phyloP scores from a whole-genome alignment of 805 yeast genomes.

The Lipomyces yamanashiensis region DNA sequence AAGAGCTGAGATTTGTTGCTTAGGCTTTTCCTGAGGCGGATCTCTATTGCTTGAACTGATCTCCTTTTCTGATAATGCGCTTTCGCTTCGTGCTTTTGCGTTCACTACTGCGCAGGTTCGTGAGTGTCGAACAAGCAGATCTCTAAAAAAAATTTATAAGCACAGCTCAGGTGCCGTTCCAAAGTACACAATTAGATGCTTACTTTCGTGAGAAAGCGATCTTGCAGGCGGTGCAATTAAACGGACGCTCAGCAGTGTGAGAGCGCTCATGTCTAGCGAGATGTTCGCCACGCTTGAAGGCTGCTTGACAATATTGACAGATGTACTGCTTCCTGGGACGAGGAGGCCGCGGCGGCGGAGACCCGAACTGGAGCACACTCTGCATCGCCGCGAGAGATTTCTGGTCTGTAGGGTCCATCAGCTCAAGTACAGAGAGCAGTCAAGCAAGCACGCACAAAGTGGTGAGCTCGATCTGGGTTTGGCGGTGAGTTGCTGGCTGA shows the following conservation, averaged over 20 bases:
- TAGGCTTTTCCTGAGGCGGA: no score
- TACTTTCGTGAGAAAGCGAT: slow-evolving; percentile 57
- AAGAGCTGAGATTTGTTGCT: no score
- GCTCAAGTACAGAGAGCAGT: no score
- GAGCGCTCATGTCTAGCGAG: slow-evolving; percentile 63
- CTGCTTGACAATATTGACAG: slow-evolving; percentile 46
- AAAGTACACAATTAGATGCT: background rate
- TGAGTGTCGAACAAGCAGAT: slow-evolving; percentile 19
- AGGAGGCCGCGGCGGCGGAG: slow-evolving; percentile 18
- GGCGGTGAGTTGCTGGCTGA: background rate
- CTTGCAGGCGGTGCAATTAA: slow-evolving; percentile 55
- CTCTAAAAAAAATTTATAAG: slow-evolving; percentile 2
- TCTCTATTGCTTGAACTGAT: no score
- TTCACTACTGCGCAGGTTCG: slow-evolving; percentile 11
- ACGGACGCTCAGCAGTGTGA: slow-evolving; percentile 83
- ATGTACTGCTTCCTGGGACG: slow-evolving; percentile 18
- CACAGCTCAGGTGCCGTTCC: background rate
- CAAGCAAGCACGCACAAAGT: background rate
- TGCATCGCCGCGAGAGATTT: slow-evolving; percentile 22
- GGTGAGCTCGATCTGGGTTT: background rate
- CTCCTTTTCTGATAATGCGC: background rate
- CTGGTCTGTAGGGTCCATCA: slow-evolving; percentile 11
- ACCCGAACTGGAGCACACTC: slow-evolving; percentile 18
- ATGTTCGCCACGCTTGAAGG: slow-evolving; percentile 51
- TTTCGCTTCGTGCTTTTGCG: background rate